These are phyloP conservation scores for Globisporangium uncinulatum DNA, from an alignment of 352 stramenopile species.

Conservation along the genomic window DNA sequence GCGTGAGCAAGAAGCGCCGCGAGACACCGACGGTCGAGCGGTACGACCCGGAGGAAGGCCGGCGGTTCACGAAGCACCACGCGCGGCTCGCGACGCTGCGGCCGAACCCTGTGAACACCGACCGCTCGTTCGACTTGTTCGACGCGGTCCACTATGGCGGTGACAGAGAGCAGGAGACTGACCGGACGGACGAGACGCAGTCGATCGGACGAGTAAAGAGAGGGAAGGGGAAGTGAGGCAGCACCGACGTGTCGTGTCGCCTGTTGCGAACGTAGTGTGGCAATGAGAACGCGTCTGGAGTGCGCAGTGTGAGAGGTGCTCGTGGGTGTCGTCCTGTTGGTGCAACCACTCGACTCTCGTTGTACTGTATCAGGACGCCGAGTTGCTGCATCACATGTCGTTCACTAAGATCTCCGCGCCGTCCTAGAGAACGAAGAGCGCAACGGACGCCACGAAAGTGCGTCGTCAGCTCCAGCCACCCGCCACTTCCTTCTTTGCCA, in stretches of 20 bases:
- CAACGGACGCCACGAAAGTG: not conserved
- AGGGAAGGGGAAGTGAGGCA: not conserved
- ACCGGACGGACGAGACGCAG: not conserved
- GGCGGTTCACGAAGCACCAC: conserved; percentile 21
- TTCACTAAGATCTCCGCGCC: conserved; percentile 67
- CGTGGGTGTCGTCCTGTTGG: too few species aligned
- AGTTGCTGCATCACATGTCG: conserved; percentile 23
- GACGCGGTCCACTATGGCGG: conserved; percentile 5
- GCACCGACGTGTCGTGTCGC: too few species aligned
- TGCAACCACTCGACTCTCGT: too few species aligned
- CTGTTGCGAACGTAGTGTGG: too few species aligned
- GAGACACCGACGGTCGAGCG: conserved; percentile 25
- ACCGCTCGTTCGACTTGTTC: conserved; percentile 5
- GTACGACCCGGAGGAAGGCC: conserved; percentile 19
- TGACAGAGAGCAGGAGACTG: too few species aligned
- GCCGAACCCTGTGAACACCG: conserved; percentile 7
- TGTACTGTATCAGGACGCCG: too few species aligned
- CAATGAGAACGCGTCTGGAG: too few species aligned
- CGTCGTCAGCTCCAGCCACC: not conserved
- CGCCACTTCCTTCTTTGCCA: not conserved
- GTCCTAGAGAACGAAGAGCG: too few species aligned
- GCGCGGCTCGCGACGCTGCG: conserved; percentile 13
- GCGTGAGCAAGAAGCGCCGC: conserved; percentile 22
- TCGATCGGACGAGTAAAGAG: not conserved
- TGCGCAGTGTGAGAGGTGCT: too few species aligned